These are phyloP conservation scores for Podospora bellae-mahoneyi DNA, from an alignment of 495 filamentous ascomycete species.

Conservation along the genomic window DNA sequence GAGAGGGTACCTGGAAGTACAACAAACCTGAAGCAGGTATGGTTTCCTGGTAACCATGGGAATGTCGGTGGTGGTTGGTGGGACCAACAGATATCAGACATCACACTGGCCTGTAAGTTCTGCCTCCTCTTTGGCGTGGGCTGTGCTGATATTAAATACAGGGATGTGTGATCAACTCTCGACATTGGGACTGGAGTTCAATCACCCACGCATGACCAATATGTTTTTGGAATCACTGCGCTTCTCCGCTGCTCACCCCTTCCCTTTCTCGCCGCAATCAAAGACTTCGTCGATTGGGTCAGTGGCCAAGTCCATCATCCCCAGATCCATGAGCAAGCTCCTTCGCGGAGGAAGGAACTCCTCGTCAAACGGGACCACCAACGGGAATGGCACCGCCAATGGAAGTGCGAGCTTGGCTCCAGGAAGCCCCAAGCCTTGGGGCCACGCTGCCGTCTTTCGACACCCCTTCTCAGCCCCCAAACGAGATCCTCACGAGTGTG, in stretches of 20 bases:
- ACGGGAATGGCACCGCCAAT: background rate
- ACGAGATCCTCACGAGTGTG: slow-evolving; percentile 23
- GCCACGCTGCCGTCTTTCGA: slow-evolving; percentile 9
- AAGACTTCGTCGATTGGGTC: background rate
- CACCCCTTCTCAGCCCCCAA: slow-evolving; percentile 13
- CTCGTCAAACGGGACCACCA: background rate
- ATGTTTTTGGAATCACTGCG: slow-evolving; percentile 28
- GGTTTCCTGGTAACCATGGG: slow-evolving; percentile 66
- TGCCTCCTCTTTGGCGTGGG: background rate
- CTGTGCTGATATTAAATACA: background rate
- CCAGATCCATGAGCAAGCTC: slow-evolving; percentile 14
- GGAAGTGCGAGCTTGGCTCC: background rate
- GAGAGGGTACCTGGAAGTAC: slow-evolving; percentile 30
- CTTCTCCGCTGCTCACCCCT: slow-evolving; percentile 35
- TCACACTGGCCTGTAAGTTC: slow-evolving; percentile 31
- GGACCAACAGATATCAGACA: slow-evolving; percentile 36
- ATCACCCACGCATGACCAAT: slow-evolving; percentile 24
- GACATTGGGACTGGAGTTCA: slow-evolving; percentile 35
- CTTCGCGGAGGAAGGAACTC: background rate
- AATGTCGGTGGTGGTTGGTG: slow-evolving; percentile 57
- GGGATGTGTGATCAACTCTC: slow-evolving; percentile 41
- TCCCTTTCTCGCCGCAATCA: slow-evolving; percentile 25
- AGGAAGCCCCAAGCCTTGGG: background rate
- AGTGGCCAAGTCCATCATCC: slow-evolving; percentile 10
- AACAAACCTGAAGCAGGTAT: slow-evolving; percentile 58